phyloP scores from a whole-genome alignment of 2,329 filamentous ascomycete species.

The Plenodomus biglobosus region DNA sequence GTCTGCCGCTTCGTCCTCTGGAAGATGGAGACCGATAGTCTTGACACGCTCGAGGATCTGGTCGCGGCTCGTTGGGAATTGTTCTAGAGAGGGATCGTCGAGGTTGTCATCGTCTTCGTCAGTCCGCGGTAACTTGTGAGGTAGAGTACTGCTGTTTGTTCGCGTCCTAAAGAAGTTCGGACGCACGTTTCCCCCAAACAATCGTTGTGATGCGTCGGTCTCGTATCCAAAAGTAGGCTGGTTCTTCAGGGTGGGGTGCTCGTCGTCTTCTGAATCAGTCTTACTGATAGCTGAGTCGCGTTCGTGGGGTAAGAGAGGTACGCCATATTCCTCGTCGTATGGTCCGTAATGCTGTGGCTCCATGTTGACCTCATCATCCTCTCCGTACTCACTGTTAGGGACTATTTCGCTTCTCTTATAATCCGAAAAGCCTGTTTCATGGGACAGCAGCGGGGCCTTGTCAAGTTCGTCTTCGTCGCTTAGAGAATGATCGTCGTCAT shows the following conservation, averaged over 20 bases:
- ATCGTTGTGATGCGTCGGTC: conserved; percentile 5
- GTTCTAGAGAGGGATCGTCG: conserved; percentile 30
- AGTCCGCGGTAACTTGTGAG: conserved; percentile 30
- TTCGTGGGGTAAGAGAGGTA: conserved; percentile 29
- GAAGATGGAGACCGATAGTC: conserved; percentile 27
- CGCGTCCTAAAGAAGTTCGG: conserved; percentile 21
- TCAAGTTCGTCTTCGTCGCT: conserved; percentile 28
- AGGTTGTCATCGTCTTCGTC: conserved; percentile 35
- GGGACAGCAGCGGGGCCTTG: conserved; percentile 39
- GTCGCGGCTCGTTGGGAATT: conserved; percentile 32
- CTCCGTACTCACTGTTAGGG: conserved; percentile 19
- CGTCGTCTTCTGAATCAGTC: conserved; percentile 19
- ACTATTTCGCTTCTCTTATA: conserved; percentile 13
- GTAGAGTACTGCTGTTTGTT: conserved; percentile 27
- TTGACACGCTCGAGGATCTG: conserved; percentile 33
- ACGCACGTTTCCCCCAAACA: conserved; percentile 12
- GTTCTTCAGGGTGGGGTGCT: conserved; percentile 3
- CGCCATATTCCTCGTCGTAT: conserved; percentile 9
- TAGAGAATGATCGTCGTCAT: conserved; percentile 4
- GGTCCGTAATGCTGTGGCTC: conserved; percentile 14
- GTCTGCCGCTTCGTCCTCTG: conserved; percentile 28
- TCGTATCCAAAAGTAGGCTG: conserved; percentile 16
- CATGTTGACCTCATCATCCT: conserved; percentile 4
- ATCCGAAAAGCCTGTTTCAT: conserved; percentile 36
- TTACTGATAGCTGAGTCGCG: conserved; percentile 14